A percentile compares a stretch with the other conserved stretches of the same genome.
These are phyloP conservation scores for Hyphopichia buzzinii DNA, from an alignment of 1,139 yeast species.

Conservation along the genomic window DNA sequence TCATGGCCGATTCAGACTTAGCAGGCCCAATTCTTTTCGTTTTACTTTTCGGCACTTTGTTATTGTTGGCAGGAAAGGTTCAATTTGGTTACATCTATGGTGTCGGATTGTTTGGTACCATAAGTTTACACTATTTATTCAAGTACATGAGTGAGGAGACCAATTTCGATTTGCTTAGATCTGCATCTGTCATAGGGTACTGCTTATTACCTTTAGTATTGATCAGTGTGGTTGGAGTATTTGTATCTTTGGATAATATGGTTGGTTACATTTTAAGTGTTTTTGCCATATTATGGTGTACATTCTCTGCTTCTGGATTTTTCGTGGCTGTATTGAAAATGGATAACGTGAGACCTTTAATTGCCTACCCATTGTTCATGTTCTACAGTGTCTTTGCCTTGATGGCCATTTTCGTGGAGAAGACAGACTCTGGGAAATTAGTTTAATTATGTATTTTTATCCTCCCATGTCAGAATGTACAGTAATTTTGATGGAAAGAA, in stretches of 20 bases:
- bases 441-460: too few species aligned
- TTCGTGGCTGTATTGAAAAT: conserved; percentile 83
- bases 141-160: conserved; percentile 73
- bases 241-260: conserved; percentile 65
- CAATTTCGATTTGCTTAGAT: conserved; percentile 65
- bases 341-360: conserved; percentile 81
- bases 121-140: conserved; percentile 79
- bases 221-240: conserved; percentile 72
- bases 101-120: conserved; percentile 87
- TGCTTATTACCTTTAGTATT: conserved; percentile 88
- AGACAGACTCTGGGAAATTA: conserved; percentile 15
- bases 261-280: conserved; percentile 72
- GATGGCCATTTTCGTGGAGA: conserved; percentile 88
- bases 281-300: conserved; percentile 86
- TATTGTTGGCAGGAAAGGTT: conserved; percentile 84
- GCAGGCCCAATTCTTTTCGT: conserved; percentile 96
- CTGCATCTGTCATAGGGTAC: conserved; percentile 92
- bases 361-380: conserved; percentile 91
- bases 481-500: too few species aligned
- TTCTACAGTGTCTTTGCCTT: conserved; percentile 93
- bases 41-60: conserved; percentile 78
- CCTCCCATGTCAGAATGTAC: too few species aligned
- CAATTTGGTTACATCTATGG: conserved; percentile 98
- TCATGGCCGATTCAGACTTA: conserved; percentile 86
- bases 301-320: conserved; percentile 91